Evolutionary conservation across 176 grass and related monocot genomes (phyloP), one percentile per base, ranked within the genome.

Genomic region (Elymus sibiricus): DNA sequence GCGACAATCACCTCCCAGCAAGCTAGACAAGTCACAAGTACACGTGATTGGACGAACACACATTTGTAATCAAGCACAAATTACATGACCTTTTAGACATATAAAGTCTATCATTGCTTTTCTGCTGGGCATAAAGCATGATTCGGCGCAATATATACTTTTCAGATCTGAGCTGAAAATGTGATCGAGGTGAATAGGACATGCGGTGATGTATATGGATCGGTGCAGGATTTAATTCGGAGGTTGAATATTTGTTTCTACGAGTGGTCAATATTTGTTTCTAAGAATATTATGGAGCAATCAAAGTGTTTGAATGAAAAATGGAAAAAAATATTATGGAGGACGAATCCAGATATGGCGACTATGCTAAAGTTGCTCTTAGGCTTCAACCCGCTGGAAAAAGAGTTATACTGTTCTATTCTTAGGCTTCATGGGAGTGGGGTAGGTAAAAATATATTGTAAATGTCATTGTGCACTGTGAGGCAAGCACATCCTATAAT

Each of bases 1-100:
- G 68, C 14, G 49, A 84, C 85, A 90, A 49, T 69, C 14, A 82
- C 78, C 75, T 84, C 46, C 37, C 56, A 79, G 84, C 80, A 90
- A 84, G 89, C 46, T 65, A 60, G 8, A 43, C 53, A 19, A 83
- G 74, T 68, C 7, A 43, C 53, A 19, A 83, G 74, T 68, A 66
- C 69, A 38, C 46, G 58, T 85, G 55, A 65, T 87, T 79, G 80
- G 68, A 61, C 19, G n/a, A 31, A 42, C 10, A 4, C 4, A 53
- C 6, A 76, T 68, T 31, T 74, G 56, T 79, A 60, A 43, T 37
- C 44, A 55, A 59, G 47, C 81, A 78, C 22, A 58, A 53, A n/a
- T 74, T 51, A 25, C 43, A 34, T 62, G 51, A 28, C 17, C 38
- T 32, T 76, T 61, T 62, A 19, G 1, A 55, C 11, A 69, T 59